These are phyloP conservation scores for Colletotrichum sp. DNA, from an alignment of 2,329 filamentous ascomycete genomes.

Conservation along the genomic window DNA sequence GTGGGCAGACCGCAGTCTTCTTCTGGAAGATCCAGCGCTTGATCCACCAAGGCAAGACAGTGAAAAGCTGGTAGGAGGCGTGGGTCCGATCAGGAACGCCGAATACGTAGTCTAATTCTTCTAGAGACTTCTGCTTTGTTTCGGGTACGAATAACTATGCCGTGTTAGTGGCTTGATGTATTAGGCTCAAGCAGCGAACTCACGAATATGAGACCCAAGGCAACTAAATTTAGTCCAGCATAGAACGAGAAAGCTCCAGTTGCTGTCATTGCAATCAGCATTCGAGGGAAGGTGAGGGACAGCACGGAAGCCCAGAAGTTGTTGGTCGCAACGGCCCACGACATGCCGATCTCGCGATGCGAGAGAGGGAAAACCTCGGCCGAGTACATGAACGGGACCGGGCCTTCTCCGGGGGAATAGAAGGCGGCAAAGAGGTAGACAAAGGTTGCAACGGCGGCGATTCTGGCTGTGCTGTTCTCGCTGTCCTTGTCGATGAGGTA, in stretches of 20 bases:
- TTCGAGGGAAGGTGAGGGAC: conserved; percentile 55
- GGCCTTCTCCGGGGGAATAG: conserved; percentile 69
- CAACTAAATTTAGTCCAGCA: conserved; percentile 50
- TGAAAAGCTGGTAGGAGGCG: conserved; percentile 60
- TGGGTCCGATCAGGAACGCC: conserved; percentile 64
- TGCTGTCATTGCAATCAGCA: conserved; percentile 41
- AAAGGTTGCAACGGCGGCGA: conserved; percentile 63
- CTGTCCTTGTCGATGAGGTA: conserved; percentile 35
- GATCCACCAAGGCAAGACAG: conserved; percentile 65
- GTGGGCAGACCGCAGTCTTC: conserved; percentile 39
- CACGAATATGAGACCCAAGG: conserved; percentile 50
- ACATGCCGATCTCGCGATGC: conserved; percentile 69
- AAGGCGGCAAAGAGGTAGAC: conserved; percentile 70
- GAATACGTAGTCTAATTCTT: conserved; percentile 65
- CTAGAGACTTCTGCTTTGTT: conserved; percentile 55
- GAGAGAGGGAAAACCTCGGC: conserved; percentile 70
- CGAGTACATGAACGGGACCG: conserved; percentile 66
- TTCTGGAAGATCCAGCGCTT: conserved; percentile 60
- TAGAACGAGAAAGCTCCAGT: conserved; percentile 49
- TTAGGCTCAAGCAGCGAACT: fast-evolving
- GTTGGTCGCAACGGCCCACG: conserved; percentile 65
- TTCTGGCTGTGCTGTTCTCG: conserved; percentile 43
- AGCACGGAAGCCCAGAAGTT: conserved; percentile 58
- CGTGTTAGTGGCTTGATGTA: fast-evolving
- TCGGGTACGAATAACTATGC: conserved; percentile 46